phyloP scores from a whole-genome alignment of 2,329 filamentous ascomycete genomes.

The Sclerotinia trifoliorum region DNA sequence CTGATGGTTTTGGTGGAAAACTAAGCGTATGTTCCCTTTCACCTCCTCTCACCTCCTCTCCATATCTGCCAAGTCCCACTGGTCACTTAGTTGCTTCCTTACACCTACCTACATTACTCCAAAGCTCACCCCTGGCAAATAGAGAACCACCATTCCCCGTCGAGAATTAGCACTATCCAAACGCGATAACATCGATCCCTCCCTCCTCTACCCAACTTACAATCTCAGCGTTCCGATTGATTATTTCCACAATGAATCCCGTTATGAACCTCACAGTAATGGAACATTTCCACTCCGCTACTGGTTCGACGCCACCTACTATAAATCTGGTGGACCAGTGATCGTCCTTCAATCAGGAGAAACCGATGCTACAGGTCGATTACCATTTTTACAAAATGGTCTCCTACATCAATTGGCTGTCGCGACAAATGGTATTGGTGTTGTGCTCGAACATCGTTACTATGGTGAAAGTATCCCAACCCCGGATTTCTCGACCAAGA shows the following conservation, averaged over 20 bases:
- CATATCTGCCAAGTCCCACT: neutral
- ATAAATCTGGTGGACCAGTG: slow-evolving; percentile 75
- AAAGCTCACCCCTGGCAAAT: slow-evolving; percentile 1
- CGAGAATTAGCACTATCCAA: slow-evolving; percentile 20
- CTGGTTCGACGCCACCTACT: slow-evolving; percentile 78
- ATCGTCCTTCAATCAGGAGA: slow-evolving; percentile 76
- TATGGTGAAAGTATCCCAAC: slow-evolving; percentile 76
- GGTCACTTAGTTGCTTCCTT: too few species aligned
- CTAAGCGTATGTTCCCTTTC: slow-evolving; percentile 7
- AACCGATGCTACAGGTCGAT: slow-evolving; percentile 58
- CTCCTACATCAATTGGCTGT: slow-evolving; percentile 69
- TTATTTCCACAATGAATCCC: slow-evolving; percentile 77
- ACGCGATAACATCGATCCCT: slow-evolving; percentile 30
- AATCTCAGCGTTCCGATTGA: slow-evolving; percentile 55
- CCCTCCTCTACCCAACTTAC: slow-evolving; percentile 39
- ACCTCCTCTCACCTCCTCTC: neutral
- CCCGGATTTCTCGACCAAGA: slow-evolving; percentile 63
- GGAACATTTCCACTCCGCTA: slow-evolving; percentile 70
- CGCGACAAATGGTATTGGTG: slow-evolving; percentile 71
- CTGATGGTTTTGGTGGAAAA: neutral
- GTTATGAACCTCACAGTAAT: slow-evolving; percentile 73
- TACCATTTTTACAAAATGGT: slow-evolving; percentile 74
- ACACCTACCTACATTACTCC: neutral
- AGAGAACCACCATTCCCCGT: slow-evolving; percentile 33
- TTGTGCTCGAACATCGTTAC: slow-evolving; percentile 84